Base-by-base conservation (phyloP, 164 flowering plant genomes). In the Nymphaea colorata region DNA sequence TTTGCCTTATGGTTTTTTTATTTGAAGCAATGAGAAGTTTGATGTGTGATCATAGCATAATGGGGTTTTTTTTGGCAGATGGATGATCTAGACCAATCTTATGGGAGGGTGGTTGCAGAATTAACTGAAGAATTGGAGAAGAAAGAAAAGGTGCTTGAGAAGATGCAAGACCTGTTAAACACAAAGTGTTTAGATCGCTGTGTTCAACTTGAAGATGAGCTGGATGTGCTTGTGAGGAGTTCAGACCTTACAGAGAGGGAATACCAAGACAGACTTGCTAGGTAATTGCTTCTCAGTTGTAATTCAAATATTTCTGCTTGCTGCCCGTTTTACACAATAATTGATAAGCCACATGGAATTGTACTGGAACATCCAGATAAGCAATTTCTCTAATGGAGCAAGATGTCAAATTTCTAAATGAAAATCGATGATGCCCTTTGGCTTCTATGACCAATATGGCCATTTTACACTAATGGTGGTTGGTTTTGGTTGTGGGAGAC, bases 41-140 rank as follows among this genome's bases (percentile, higher is more conserved):
- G 7, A 61, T 61, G 25, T 4, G 42, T 16, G 64, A 17, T 61
- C 64, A 61, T 7, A 10, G 25, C 36, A 61, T 17, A 11, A 17
- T 61, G 64, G n/a, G 11, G 4, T 8, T 8, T 3, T 6, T 17
- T 41, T 61, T 61, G 7, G 25, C 64, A 61, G 64, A 61, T 61
- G 64, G 64, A 61, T 61, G 3, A 61, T 61, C 64, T 61, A 0
- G 64, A 61, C 17, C 3, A 4, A 17, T 17, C 42, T 61, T 12
- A 61, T 61, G 64, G 42, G 42, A 41, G n/a, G 64, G 14, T 17
- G n/a, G n/a, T 61, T 6, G n/a, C 7, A 17, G 42, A 61, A 61
- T 61, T 61, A 41, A 61, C 64, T 61, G 64, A 61, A 61, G 64
- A 61, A 17, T 17, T 61, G 7, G 64, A 61, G 64, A 61, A 61